Base-by-base conservation (phyloP, 2,329 filamentous ascomycete species). In the Aspergillus sp. region DNA sequence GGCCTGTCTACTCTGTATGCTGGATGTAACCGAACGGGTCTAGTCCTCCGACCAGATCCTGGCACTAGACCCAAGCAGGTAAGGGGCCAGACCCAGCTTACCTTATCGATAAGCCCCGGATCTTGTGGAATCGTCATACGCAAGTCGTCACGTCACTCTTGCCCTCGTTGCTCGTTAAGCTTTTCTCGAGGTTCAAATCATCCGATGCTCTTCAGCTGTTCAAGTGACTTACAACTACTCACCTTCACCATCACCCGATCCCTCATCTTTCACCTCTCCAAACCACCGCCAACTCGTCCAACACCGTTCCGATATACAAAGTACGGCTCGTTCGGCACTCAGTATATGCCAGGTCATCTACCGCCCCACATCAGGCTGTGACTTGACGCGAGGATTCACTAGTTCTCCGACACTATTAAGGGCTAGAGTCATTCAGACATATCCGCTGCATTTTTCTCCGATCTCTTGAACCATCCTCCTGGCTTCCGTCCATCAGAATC, bases 91-190 rank as follows among this genome's bases (percentile, higher is more conserved):
- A 44, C 26, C 53, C 52, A 10, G 54, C n/a, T 24, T 16, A 22
- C 32, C 13, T 61, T 57, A 60, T 61, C 53, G 59, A 60, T 62
- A 30, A 70, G 71, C 1, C 72, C 70, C 20, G 65, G 67, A 8
- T 66, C 70, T 16, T 50, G 38, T 56, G 45, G 48, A 50, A 47
- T 35, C 45, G 51, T 54, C 72, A 70, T 55, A 69, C 73, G n/a
- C 56, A 58, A 61, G 54, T 62, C 59, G 53, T 61, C 60, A 62
- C 59, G 61, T 63, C 61, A 61, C 58, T 54, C 50, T 53, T 42
- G 42, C 46, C 33, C 2, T 8, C 38, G 32, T 22, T 36, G 43
- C 22, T 32, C 26, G 40, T 32, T 33, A 42, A n/a, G 11, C 4
- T 4, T 47, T 17, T 26, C 24, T 6, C 9, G 20, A 26, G 10